Percentiles rank a stretch among this genome's conserved stretches.
These are phyloP conservation scores for Panicum hallii DNA, from an alignment of 202 grass and related monocot genomes.

Conservation along the genomic window DNA sequence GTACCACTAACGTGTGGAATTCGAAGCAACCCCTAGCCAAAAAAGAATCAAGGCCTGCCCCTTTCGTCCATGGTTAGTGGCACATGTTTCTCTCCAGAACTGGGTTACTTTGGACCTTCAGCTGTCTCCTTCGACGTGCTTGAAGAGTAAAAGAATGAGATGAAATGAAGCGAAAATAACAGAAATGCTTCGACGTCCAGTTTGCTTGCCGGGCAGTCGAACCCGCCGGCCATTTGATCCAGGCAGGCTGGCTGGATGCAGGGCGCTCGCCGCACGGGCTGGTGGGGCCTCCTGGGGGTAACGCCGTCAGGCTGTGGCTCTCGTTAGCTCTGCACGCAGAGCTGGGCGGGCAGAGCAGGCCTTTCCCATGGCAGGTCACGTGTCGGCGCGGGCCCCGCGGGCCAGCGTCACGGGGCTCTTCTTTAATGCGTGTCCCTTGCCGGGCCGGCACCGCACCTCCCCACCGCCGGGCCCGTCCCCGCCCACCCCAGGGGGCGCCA, in stretches of 20 bases:
- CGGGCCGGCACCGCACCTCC: neutral
- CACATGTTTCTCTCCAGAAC: neutral
- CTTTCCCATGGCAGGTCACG: neutral
- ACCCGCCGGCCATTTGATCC: neutral
- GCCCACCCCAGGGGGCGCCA: neutral
- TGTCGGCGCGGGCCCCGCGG: neutral
- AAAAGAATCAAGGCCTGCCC: neutral
- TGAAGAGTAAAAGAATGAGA: neutral
- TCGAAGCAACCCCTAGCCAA: neutral
- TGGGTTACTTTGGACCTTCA: neutral
- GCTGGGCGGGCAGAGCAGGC: no score
- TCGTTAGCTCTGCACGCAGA: no score
- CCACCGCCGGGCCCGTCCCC: neutral
- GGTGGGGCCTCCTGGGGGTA: neutral
- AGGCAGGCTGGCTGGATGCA: neutral
- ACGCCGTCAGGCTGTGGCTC: conserved; percentile 12
- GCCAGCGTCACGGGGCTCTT: neutral
- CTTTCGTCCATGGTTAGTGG: neutral
- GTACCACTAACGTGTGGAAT: neutral
- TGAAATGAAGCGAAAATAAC: no score
- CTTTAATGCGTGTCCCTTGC: conserved; percentile 25
- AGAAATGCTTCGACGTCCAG: neutral
- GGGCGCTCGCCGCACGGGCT: neutral
- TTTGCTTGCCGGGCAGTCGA: neutral
- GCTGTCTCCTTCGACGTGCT: neutral